These are phyloP conservation scores for Pseudogymnoascus sp. DNA, from an alignment of 2,329 filamentous ascomycete species.

Conservation along the genomic window DNA sequence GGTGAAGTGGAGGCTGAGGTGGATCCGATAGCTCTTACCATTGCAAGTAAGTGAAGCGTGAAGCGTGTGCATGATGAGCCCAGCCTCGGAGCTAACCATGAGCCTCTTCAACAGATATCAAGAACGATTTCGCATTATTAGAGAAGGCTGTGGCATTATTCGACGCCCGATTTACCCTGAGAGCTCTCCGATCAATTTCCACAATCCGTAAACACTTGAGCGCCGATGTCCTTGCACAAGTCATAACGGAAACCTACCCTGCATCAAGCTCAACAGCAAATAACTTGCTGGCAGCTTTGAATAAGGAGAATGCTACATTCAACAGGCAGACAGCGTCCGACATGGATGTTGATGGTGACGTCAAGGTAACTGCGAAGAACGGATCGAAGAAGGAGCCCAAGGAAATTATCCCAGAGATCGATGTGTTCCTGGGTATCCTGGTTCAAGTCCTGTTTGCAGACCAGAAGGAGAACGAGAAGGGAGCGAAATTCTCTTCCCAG, in stretches of 20 bases:
- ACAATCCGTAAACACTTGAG: slow-evolving; percentile 87
- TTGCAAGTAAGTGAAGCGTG: slow-evolving; percentile 43
- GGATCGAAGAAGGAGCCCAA: slow-evolving; percentile 56
- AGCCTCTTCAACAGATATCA: slow-evolving; percentile 61
- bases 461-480: slow-evolving; percentile 68
- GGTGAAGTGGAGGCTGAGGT: slow-evolving; percentile 34
- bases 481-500: slow-evolving; percentile 74
- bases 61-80: background rate
- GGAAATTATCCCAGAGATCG: slow-evolving; percentile 77
- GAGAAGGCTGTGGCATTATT: slow-evolving; percentile 89
- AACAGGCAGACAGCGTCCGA: slow-evolving; percentile 49
- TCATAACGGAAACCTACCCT: slow-evolving; percentile 73
- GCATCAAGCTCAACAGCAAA: slow-evolving; percentile 53
- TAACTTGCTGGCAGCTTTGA: slow-evolving; percentile 61
- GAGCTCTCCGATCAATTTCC: slow-evolving; percentile 90
- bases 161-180: slow-evolving; percentile 88
- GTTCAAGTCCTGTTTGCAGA: slow-evolving; percentile 85
- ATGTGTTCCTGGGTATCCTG: slow-evolving; percentile 81
- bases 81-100: slow-evolving; percentile 13
- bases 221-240: slow-evolving; percentile 70
- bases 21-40: slow-evolving; percentile 51
- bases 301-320: slow-evolving; percentile 56
- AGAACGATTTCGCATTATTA: slow-evolving; percentile 83
- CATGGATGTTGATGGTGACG: slow-evolving; percentile 65
- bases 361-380: slow-evolving; percentile 44